Evolutionary conservation across 345 rosid genomes (phyloP).

Genomic region (Dipteronia dyeriana): DNA sequence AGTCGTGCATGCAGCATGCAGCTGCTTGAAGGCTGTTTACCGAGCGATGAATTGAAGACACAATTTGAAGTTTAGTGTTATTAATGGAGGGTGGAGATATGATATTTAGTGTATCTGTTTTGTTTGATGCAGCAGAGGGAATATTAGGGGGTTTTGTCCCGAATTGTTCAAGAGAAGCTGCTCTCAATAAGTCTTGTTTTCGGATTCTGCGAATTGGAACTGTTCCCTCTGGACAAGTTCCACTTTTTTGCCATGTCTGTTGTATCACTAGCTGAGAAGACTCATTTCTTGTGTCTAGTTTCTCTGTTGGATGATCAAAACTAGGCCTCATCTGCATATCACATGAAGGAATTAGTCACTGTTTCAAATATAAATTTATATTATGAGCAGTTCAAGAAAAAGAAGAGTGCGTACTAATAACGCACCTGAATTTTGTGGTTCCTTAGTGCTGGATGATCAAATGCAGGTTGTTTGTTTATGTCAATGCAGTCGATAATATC

Average conservation of each 20-base stretch:
- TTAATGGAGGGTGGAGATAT: background rate
- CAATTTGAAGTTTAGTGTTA: background rate
- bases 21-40: slow-evolving; percentile 25
- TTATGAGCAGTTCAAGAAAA: background rate
- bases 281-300: slow-evolving; percentile 1
- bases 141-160: slow-evolving; percentile 32
- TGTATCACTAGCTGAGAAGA: slow-evolving; percentile 17
- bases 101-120: background rate
- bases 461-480: slow-evolving; percentile 52
- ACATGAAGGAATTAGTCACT: no score
- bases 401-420: background rate
- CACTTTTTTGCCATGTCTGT: slow-evolving; percentile 51
- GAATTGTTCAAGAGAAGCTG: slow-evolving; percentile 26
- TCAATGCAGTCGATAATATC: slow-evolving; percentile 54
- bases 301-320: slow-evolving; percentile 8
- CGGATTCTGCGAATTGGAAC: slow-evolving; percentile 50
- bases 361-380: background rate
- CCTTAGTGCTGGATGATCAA: slow-evolving; percentile 48
- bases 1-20: background rate
- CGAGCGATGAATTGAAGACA: slow-evolving; percentile 24
- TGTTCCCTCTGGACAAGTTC: slow-evolving; percentile 50
- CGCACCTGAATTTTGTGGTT: slow-evolving; percentile 49
- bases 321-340: slow-evolving; percentile 47
- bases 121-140: background rate
- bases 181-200: slow-evolving; percentile 42